Conservation (phyloP, 2,329 filamentous ascomycete genomes). For the Penicillium frequentans region DNA sequence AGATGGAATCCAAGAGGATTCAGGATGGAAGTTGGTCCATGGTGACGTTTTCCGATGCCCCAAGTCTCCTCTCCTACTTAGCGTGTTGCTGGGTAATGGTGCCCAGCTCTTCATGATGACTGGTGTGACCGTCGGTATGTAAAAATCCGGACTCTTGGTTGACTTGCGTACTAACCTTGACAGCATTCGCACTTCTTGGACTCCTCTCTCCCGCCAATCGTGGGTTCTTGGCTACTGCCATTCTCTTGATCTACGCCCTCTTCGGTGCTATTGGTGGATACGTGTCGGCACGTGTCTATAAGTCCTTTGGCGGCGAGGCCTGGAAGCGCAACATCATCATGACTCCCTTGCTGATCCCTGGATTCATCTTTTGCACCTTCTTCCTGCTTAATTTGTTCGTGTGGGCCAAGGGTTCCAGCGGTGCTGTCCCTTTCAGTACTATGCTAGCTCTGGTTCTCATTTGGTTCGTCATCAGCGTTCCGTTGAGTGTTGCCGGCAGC, state of each 20-base stretch:
- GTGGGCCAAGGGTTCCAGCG: constrained; percentile 88
- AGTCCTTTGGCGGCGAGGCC: constrained; percentile 83
- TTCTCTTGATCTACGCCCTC: constrained; percentile 88
- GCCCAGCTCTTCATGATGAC: constrained; percentile 98
- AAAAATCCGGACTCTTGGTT: neutral
- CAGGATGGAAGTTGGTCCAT: constrained; percentile 97
- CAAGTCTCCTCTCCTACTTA: constrained; percentile 76
- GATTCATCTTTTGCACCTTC: constrained; percentile 81
- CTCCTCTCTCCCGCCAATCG: constrained; percentile 96
- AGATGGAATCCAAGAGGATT: constrained; percentile 95
- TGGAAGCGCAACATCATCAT: constrained; percentile 94
- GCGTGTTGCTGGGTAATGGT: constrained; percentile 86
- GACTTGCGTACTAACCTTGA: neutral
- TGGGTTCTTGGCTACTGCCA: constrained; percentile 88
- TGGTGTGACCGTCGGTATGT: constrained; percentile 75
- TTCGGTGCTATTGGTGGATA: constrained; percentile 94
- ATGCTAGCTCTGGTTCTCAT: constrained; percentile 93
- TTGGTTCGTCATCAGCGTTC: constrained; percentile 96
- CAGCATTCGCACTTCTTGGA: constrained; percentile 82
- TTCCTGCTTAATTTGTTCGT: constrained; percentile 96
- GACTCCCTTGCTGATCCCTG: constrained; percentile 83
- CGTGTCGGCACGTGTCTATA: constrained; percentile 86
- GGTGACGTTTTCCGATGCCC: constrained; percentile 95
- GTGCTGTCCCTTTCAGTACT: constrained; percentile 92
- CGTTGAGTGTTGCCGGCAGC: constrained; percentile 83